These are phyloP conservation scores for Ustilago esculenta DNA, from an alignment of 1,284 basidiomycete genomes.

Conservation along the genomic window DNA sequence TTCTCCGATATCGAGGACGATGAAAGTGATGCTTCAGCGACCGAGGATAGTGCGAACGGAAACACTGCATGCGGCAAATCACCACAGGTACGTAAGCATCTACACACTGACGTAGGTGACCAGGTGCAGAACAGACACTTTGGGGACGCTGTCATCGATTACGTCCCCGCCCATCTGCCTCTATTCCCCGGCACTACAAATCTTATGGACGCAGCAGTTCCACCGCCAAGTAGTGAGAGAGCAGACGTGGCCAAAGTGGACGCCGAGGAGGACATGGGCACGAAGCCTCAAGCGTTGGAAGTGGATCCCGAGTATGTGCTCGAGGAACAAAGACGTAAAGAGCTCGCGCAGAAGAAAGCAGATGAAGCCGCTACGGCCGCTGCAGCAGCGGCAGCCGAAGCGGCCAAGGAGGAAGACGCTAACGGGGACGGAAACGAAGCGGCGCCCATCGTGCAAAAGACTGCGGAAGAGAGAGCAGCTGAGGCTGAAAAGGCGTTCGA, in stretches of 20 bases:
- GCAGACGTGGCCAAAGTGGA: not conserved
- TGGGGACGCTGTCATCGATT: conserved; percentile 34
- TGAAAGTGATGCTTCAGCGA: conserved; percentile 4
- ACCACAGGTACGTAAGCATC: conserved; percentile 10
- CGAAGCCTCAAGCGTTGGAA: conserved; percentile 15
- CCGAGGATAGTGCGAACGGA: conserved; percentile 1
- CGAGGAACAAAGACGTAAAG: conserved; percentile 31
- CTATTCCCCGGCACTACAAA: conserved; percentile 11
- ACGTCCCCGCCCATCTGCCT: conserved; percentile 38
- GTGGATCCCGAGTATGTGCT: conserved; percentile 40
- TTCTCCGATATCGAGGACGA: conserved; percentile 34
- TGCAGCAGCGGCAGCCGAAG: conserved; percentile 21
- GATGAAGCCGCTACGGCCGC: conserved; percentile 37
- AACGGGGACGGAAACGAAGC: conserved; percentile 12
- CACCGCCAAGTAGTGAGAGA: not conserved
- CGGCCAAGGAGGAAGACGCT: conserved; percentile 10
- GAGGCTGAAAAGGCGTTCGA: conserved; percentile 48
- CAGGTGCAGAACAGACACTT: conserved; percentile 11
- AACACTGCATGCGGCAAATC: too few species aligned
- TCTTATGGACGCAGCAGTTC: not conserved
- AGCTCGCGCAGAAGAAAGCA: conserved; percentile 39
- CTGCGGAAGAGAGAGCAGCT: conserved; percentile 45
- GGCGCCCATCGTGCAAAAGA: conserved; percentile 22
- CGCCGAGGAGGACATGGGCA: not conserved
- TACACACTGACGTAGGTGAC: not conserved